Base-by-base conservation (phyloP, 768 basidiomycete genomes). In the Boletus reticulatus region DNA sequence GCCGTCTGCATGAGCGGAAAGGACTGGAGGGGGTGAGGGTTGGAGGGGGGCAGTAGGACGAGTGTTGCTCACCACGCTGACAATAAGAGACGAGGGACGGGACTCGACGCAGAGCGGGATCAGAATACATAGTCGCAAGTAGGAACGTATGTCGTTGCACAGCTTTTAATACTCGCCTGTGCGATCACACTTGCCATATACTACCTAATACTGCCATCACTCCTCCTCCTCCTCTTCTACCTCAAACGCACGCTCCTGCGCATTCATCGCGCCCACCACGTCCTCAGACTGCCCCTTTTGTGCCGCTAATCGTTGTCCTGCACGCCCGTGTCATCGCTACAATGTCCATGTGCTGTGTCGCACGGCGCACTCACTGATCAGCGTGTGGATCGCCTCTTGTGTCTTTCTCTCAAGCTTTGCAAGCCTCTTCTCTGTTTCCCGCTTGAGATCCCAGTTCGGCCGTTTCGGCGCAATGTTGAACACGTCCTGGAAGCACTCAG, bases 401-500 rank as follows among this genome's bases (percentile, higher is more conserved):
- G 94, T 97, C 73, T 85, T 88, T 62, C 92, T 76, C 65, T 97
- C 94, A n/a, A 98, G 78, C 67, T 86, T 94, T 9, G 87, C 81
- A 45, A 94, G 72, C 69, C 92, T 94, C 76, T 89, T 92, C 54
- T 95, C 92, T 75, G 95, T 85, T 64, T 98, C 94, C 54, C 94
- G 84, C 71, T 94, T 95, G 64, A 97, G 77, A 70, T 96, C 94
- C 94, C 94, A 96, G 72, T 96, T 98, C 11, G 92, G 87, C 45
- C 94, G 83, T 80, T 95, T 98, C 4, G 97, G 97, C 22, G 94
- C 95, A 62, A 99, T 98, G 68, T 97, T 98, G 70, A 97, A 92
- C 43, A 97, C 78, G 68, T 96, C 92, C 94, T 96, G 47, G 58
- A 50, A 44, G 46, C 22, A 31, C 46, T 70, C 53, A 69, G 68